Percentiles rank a stretch among this genome's conserved stretches.
Conservation (phyloP, 768 basidiomycete species). For the Exsudoporus frostii region DNA sequence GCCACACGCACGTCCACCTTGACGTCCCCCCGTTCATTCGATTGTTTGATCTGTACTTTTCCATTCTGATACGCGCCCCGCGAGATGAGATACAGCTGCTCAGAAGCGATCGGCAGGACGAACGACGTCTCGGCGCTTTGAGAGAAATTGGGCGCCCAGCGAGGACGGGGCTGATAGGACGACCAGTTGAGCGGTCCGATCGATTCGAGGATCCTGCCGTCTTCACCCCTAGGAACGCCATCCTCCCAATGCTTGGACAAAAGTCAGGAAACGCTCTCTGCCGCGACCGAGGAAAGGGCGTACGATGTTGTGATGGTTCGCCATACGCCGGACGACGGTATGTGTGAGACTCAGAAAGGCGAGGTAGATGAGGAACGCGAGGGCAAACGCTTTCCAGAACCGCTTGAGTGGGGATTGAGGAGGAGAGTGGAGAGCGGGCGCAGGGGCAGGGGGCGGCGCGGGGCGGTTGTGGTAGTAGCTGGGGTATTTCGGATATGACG, state of each 20-base stretch:
- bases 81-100: conserved; percentile 34
- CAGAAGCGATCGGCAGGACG: conserved; percentile 28
- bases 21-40: conserved; percentile 10
- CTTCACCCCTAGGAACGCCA: conserved; percentile 6
- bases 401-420: conserved; percentile 3
- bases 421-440: not conserved
- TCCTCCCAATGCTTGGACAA: not conserved
- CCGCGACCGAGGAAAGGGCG: too few species aligned
- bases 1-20: conserved; percentile 30
- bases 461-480: not conserved
- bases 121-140: conserved; percentile 24
- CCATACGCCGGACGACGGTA: conserved; percentile 1
- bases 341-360: not conserved
- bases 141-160: conserved; percentile 17
- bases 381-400: conserved; percentile 14
- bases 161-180: conserved; percentile 3
- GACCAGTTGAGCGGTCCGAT: conserved; percentile 17
- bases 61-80: conserved; percentile 30
- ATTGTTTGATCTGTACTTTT: conserved; percentile 16
- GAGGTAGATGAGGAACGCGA: conserved; percentile 14
- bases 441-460: not conserved
- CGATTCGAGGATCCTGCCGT: conserved; percentile 16
- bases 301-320: not conserved
- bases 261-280: too few species aligned
- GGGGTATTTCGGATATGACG: conserved; percentile 10